Base-by-base conservation (phyloP, 176 grass and related monocot genomes). In the Triticum aestivum region DNA sequence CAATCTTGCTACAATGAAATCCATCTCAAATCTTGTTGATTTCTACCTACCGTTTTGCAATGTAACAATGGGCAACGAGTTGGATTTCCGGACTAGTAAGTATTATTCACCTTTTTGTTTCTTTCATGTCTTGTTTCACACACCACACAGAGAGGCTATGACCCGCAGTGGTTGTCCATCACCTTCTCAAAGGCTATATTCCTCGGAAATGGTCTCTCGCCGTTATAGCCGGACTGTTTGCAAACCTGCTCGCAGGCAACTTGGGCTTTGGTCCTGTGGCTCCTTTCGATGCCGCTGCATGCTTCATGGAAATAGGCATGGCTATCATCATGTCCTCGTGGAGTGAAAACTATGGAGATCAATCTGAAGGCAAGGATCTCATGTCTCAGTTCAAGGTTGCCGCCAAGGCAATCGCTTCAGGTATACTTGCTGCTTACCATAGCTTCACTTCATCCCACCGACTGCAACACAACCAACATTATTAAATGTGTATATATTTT, bases 111-210 rank as follows among this genome's bases (percentile, higher is more conserved):
- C 38, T 39, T 39, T 39, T 32, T 32, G 30, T 35, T 7, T 82
- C 9, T 15, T 51, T 51, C 47, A 54, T 90, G 21, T 61, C 67
- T 18, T 74, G 63, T 65, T 91, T 54, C 38, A 39, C 38, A 35
- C 34, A 35, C 34, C 34, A 35, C 24, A 17, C 3, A 45, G 97
- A 99, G 94, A 93, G 83, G 69, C 58, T 99, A 94, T 88, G 97
- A 99, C 56, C 87, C 94, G 0, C 94, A 99, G 4, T 99, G 97
- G 97, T 5, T 99, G 42, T 99, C 97, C 0, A 85, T 99, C 58
- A 99, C 94, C 69, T 99, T 99, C 94, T 99, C 97, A 2, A 99
- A 99, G 85, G 97, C 97, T 8, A 99, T 99, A 84, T 94, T 99
- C 80, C 85, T 99, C 78, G 97, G 97, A 61, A 99, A 99, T 69